Conservation (phyloP, 352 stramenopile genomes). For the Phytophthora citricola region DNA sequence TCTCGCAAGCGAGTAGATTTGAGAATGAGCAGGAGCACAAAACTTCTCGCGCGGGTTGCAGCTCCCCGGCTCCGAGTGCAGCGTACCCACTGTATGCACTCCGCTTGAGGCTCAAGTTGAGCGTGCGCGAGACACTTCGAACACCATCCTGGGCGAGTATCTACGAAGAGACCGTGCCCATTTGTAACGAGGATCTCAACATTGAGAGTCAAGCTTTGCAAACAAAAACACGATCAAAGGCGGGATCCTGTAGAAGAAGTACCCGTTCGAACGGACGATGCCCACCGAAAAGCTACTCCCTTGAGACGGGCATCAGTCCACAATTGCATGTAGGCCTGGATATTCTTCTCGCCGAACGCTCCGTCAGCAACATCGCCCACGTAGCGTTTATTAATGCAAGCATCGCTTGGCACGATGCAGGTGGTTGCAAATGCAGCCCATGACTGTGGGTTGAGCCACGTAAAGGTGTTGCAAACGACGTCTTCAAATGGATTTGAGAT, state of each 20-base stretch:
- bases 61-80: neutral
- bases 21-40: conserved; percentile 15
- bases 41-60: neutral
- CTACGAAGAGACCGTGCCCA: conserved; percentile 19
- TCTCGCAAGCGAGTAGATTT: conserved; percentile 34
- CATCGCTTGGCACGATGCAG: neutral
- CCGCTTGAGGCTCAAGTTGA: neutral
- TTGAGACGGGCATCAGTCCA: conserved; percentile 5
- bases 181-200: conserved; percentile 26
- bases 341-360: neutral
- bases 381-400: conserved; percentile 1
- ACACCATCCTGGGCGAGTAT: conserved; percentile 13
- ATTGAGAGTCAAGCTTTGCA: conserved; percentile 16
- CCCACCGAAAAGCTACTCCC: conserved; percentile 9
- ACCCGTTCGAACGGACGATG: conserved; percentile 8
- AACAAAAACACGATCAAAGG: conserved; percentile 2
- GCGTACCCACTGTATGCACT: no score
- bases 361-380: neutral
- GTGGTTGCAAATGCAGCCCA: neutral
- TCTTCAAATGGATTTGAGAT: conserved; percentile 4
- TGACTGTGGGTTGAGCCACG: neutral
- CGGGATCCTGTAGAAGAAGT: conserved; percentile 7
- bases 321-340: neutral
- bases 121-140: conserved; percentile 1
- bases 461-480: conserved; percentile 3